Evolutionary conservation across 306 rosid species (phyloP).

Genomic region (Castanopsis chinensis): DNA sequence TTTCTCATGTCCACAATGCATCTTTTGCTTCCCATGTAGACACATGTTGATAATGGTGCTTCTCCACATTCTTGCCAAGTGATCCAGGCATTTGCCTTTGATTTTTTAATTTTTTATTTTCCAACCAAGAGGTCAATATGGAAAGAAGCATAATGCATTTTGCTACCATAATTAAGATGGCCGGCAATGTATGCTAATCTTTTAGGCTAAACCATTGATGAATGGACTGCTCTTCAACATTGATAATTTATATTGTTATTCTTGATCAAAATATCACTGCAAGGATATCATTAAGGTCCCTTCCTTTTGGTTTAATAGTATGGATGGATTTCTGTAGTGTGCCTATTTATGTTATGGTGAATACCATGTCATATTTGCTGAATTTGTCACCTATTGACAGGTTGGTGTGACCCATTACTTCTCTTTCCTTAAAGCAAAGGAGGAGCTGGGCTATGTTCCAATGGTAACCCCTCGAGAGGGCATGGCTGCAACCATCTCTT

Average conservation of each 20-base stretch:
- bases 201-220: neutral
- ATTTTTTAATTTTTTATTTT: too few species aligned
- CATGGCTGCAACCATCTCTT: slow-evolving; percentile 80
- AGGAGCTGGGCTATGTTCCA: slow-evolving; percentile 84
- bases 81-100: too few species aligned
- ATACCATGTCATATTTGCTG: slow-evolving; percentile 10
- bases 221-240: neutral
- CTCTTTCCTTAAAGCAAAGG: slow-evolving; percentile 85
- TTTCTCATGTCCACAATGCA: neutral
- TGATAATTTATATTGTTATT: neutral
- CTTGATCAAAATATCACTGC: neutral
- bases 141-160: neutral
- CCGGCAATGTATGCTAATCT: neutral
- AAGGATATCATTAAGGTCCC: neutral
- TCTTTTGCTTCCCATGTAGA: neutral
- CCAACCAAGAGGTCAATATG: too few species aligned
- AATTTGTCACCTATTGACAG: slow-evolving; percentile 36
- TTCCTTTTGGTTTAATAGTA: neutral
- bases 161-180: neutral
- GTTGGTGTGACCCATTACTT: slow-evolving; percentile 85
- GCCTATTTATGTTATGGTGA: neutral
- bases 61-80: too few species aligned
- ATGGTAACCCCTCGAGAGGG: slow-evolving; percentile 72
- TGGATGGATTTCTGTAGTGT: neutral
- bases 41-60: neutral